phyloP scores from a whole-genome alignment of 768 basidiomycete genomes.

The Termitomyces sp. region DNA sequence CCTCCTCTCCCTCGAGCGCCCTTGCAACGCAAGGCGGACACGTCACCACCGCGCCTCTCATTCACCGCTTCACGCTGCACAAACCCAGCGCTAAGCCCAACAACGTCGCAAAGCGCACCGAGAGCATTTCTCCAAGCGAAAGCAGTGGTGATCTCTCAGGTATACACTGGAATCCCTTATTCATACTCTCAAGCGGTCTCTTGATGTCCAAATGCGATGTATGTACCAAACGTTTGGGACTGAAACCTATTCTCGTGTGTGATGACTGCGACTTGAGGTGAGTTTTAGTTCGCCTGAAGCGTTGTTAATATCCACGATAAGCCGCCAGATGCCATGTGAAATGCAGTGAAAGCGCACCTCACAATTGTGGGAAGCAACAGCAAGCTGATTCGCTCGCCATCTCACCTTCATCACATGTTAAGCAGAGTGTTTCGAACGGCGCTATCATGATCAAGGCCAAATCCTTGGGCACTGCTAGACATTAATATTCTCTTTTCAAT shows the following conservation, averaged over 20 bases:
- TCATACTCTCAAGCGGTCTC: slow-evolving; percentile 72
- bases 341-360: slow-evolving; percentile 79
- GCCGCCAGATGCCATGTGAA: slow-evolving; percentile 70
- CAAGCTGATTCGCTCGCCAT: slow-evolving; percentile 24
- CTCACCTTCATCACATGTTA: slow-evolving; percentile 36
- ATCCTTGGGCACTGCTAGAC: slow-evolving; percentile 18
- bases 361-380: slow-evolving; percentile 57
- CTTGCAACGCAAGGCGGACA: slow-evolving; percentile 75
- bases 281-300: slow-evolving; percentile 16
- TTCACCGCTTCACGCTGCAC: slow-evolving; percentile 85
- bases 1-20: slow-evolving; percentile 48
- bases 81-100: slow-evolving; percentile 68
- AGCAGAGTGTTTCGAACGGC: slow-evolving; percentile 29
- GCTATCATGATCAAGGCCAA: slow-evolving; percentile 24
- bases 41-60: slow-evolving; percentile 58
- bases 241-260: slow-evolving; percentile 83
- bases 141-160: slow-evolving; percentile 20
- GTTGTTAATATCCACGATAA: slow-evolving; percentile 1
- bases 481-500: neutral
- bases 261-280: slow-evolving; percentile 84
- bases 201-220: slow-evolving; percentile 77
- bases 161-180: slow-evolving; percentile 65
- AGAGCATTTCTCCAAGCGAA: slow-evolving; percentile 23
- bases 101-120: slow-evolving; percentile 28
- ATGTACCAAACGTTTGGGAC: slow-evolving; percentile 76